Evolutionary conservation across 1,139 yeast genomes (phyloP).

Genomic region (Kodamaea anthophila): DNA sequence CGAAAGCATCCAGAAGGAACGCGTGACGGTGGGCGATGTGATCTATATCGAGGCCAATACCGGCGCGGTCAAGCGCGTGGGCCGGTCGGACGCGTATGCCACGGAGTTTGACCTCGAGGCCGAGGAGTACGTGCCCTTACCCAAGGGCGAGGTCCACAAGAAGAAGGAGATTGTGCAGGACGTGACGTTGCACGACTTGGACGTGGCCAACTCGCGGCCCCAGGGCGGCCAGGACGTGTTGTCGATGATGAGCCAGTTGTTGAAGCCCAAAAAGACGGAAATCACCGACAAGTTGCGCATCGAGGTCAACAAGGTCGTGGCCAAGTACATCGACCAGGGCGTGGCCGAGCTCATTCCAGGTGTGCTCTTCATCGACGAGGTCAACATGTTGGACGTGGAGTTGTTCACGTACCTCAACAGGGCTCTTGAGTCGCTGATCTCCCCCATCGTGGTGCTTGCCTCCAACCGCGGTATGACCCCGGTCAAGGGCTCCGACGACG

Average conservation of each 20-base stretch:
- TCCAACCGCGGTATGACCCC: slow-evolving; percentile 92
- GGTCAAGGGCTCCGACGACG: slow-evolving; percentile 81
- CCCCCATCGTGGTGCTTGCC: slow-evolving; percentile 92
- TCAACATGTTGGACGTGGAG: slow-evolving; percentile 94
- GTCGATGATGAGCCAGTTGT: slow-evolving; percentile 97
- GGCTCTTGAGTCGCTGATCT: slow-evolving; percentile 86
- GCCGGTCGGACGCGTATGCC: slow-evolving; percentile 96
- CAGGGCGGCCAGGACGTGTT: slow-evolving; percentile 98
- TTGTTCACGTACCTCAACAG: slow-evolving; percentile 90
- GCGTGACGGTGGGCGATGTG: slow-evolving; percentile 93
- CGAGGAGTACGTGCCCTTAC: slow-evolving; percentile 96
- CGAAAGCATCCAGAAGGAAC: slow-evolving; percentile 92
- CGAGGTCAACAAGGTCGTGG: slow-evolving; percentile 93
- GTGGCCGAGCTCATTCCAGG: slow-evolving; percentile 98
- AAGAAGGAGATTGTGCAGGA: slow-evolving; percentile 98
- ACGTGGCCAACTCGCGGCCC: slow-evolving; percentile 93
- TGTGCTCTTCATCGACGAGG: slow-evolving; percentile 94
- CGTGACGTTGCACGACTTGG: slow-evolving; percentile 92
- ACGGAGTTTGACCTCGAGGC: slow-evolving; percentile 98
- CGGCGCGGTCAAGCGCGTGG: slow-evolving; percentile 96
- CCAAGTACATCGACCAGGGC: slow-evolving; percentile 95
- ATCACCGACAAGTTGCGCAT: slow-evolving; percentile 90
- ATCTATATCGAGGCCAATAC: slow-evolving; percentile 96
- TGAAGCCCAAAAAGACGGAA: slow-evolving; percentile 97
- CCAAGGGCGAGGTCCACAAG: slow-evolving; percentile 98